Percentiles rank a stretch among this genome's conserved stretches.
phyloP scores from a whole-genome alignment of 768 basidiomycete genomes.

The Boletus coccyginus region DNA sequence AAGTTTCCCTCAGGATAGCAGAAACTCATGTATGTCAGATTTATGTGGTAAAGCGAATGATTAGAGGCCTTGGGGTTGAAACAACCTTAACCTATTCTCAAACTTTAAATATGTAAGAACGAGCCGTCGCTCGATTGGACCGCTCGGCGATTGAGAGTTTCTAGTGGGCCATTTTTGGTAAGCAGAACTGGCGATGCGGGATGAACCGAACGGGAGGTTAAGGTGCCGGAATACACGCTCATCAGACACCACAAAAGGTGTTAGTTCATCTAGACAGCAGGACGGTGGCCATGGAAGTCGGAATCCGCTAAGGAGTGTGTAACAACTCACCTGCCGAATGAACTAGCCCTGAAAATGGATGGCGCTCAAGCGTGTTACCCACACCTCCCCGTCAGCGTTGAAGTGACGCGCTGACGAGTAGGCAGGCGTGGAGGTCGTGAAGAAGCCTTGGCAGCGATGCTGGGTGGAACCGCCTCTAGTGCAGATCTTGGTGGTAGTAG shows the following conservation, averaged over 20 bases:
- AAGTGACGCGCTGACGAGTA: no score
- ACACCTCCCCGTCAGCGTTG: no score
- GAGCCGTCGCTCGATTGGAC: slow-evolving; percentile 49
- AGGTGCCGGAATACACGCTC: no score
- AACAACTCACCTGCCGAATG: slow-evolving; percentile 89
- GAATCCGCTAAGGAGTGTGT: slow-evolving; percentile 85
- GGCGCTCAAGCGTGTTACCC: slow-evolving; percentile 59
- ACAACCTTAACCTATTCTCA: slow-evolving; percentile 85
- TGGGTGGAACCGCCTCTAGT: slow-evolving; percentile 65
- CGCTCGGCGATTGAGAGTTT: slow-evolving; percentile 59
- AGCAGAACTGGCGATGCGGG: slow-evolving; percentile 71
- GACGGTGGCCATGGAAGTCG: slow-evolving; percentile 86
- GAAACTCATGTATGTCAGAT: slow-evolving; percentile 43
- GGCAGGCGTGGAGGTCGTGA: no score
- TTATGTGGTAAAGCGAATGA: slow-evolving; percentile 72
- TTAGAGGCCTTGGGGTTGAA: slow-evolving; percentile 88
- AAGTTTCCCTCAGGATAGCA: slow-evolving; percentile 82
- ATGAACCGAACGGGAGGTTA: slow-evolving; percentile 47
- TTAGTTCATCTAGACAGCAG: slow-evolving; percentile 85
- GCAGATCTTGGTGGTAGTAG: slow-evolving; percentile 89
- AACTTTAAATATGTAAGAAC: slow-evolving; percentile 66
- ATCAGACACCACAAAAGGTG: slow-evolving; percentile 33
- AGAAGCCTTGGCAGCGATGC: no score
- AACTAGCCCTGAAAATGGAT: slow-evolving; percentile 91
- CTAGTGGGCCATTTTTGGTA: slow-evolving; percentile 75